Percentiles rank a stretch among this genome's conserved stretches.
Conservation (phyloP, 108 stramenopile species). For the Nitzschia sp. region DNA sequence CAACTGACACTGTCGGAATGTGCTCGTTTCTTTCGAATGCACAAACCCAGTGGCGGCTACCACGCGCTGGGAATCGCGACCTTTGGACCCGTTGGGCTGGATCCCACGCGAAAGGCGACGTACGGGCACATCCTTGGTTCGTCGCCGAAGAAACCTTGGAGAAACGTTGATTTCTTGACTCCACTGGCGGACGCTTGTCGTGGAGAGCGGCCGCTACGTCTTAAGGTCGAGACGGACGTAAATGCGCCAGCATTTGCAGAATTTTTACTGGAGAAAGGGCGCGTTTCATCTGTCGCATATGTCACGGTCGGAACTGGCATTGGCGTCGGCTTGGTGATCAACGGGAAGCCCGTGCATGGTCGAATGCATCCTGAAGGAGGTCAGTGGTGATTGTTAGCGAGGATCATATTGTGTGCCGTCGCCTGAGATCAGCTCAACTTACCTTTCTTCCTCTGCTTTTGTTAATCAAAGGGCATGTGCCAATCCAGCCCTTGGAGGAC, state of each 20-base stretch:
- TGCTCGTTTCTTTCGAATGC: conserved; percentile 44
- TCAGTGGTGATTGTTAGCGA: background rate
- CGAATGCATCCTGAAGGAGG: conserved; percentile 96
- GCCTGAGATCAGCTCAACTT: background rate
- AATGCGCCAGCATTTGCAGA: conserved; percentile 97
- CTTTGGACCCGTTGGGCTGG: conserved; percentile 91
- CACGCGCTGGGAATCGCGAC: conserved; percentile 89
- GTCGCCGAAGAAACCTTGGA: conserved; percentile 92
- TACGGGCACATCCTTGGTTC: conserved; percentile 88
- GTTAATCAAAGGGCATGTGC: conserved; percentile 47
- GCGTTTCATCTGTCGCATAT: conserved; percentile 73
- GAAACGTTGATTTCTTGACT: conserved; percentile 72
- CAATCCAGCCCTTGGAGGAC: conserved; percentile 63
- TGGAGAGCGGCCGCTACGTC: conserved; percentile 28
- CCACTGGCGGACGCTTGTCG: conserved; percentile 63
- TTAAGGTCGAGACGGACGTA: conserved; percentile 94
- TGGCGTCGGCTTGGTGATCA: conserved; percentile 93
- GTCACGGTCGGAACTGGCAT: conserved; percentile 95
- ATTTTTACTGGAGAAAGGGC: conserved; percentile 42
- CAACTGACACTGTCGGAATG: conserved; percentile 48
- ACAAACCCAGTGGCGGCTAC: conserved; percentile 52
- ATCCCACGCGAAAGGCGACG: conserved; percentile 29
- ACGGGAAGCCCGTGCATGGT: conserved; percentile 86
- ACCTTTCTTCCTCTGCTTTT: background rate
- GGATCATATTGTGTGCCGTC: background rate